These are phyloP conservation scores for Xanthoconium stramineum DNA, from an alignment of 768 basidiomycete species.

Conservation along the genomic window DNA sequence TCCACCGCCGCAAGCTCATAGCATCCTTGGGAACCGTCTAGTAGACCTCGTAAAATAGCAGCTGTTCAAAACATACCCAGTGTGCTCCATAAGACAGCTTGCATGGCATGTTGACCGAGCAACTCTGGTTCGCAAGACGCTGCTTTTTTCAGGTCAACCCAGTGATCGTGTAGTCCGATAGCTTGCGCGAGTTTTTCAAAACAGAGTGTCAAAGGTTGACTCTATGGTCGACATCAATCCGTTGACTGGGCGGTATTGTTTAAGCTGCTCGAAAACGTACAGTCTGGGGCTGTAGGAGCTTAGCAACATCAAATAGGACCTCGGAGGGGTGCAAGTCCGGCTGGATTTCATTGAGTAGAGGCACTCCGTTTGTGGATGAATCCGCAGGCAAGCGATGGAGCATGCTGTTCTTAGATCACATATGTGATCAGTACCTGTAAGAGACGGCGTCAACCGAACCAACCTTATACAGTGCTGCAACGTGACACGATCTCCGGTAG, in stretches of 20 bases:
- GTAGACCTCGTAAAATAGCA: not conserved
- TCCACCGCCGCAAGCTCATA: constrained; percentile 60
- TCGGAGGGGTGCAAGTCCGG: constrained; percentile 74
- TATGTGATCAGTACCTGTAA: constrained; percentile 12
- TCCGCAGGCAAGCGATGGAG: constrained; percentile 65
- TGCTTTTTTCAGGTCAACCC: constrained; percentile 56
- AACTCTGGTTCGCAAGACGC: constrained; percentile 54
- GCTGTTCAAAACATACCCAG: constrained; percentile 44
- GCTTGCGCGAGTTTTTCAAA: constrained; percentile 70
- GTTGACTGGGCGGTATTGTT: not conserved
- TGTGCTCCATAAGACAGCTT: constrained; percentile 68
- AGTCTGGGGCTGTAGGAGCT: constrained; percentile 65
- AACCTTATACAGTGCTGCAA: constrained; percentile 78
- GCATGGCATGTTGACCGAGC: constrained; percentile 71
- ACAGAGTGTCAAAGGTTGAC: constrained; percentile 65
- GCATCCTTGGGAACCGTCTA: constrained; percentile 49
- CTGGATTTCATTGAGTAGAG: constrained; percentile 68
- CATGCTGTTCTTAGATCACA: constrained; percentile 43
- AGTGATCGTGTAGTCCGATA: constrained; percentile 66
- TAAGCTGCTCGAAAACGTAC: constrained; percentile 34
- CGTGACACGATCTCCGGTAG: constrained; percentile 64
- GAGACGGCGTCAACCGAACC: constrained; percentile 24
- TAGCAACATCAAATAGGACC: constrained; percentile 71
- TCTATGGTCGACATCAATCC: constrained; percentile 38
- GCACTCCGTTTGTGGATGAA: constrained; percentile 36